Conservation (phyloP, 306 rosid species). For the Comarum palustre region DNA sequence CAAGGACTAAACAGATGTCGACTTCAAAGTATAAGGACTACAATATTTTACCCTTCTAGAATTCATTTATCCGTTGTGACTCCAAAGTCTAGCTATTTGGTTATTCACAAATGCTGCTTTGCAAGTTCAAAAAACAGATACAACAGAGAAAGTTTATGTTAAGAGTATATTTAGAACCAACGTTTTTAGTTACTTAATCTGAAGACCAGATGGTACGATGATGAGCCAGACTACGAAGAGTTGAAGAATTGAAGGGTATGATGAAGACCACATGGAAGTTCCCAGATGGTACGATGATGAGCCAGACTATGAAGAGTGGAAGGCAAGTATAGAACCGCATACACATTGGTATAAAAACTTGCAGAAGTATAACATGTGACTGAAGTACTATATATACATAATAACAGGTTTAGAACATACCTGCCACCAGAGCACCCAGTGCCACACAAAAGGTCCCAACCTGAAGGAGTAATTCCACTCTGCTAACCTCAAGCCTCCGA, state of each 20-base stretch:
- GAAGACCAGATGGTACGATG: not conserved
- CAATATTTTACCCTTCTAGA: too few relatives aligned
- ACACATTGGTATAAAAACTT: constrained; percentile 1
- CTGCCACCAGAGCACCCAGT: constrained; percentile 91
- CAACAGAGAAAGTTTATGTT: not conserved
- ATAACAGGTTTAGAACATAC: constrained; percentile 32
- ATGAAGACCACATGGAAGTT: not conserved
- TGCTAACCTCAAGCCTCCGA: constrained; percentile 96
- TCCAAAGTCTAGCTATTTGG: not conserved
- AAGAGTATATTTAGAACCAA: not conserved
- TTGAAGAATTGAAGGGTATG: too few relatives aligned
- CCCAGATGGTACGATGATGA: not conserved
- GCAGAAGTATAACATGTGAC: not conserved
- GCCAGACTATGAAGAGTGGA: not conserved
- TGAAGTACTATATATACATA: not conserved
- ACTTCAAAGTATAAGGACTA: too few relatives aligned
- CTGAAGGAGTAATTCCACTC: constrained; percentile 94
- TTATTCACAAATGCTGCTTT: not conserved
- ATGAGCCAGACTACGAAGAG: not conserved
- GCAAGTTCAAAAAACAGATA: not conserved
- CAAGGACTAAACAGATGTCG: too few relatives aligned
- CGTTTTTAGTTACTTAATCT: not conserved
- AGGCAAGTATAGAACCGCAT: not conserved
- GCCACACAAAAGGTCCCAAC: constrained; percentile 94
- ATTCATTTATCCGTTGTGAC: too few relatives aligned